phyloP scores from a whole-genome alignment of 1,139 yeast species.

The Diutina sp. region DNA sequence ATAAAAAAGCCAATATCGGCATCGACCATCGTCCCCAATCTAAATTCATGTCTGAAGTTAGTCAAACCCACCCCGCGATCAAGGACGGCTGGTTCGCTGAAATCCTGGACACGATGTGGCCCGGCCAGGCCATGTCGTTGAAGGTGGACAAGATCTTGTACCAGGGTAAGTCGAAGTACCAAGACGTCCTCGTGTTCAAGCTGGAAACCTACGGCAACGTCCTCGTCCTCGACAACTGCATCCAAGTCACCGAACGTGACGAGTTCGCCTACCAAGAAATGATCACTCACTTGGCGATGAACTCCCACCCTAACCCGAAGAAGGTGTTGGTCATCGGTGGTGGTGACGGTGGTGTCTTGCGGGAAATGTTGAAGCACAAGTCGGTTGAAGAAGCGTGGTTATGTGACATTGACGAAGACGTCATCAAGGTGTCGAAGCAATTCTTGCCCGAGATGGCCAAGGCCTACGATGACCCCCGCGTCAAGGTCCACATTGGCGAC shows the following conservation, averaged over 20 bases:
- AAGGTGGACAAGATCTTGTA: constrained; percentile 73
- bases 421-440: constrained; percentile 68
- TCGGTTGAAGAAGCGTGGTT: constrained; percentile 75
- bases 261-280: constrained; percentile 93
- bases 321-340: constrained; percentile 88
- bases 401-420: constrained; percentile 88
- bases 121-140: constrained; percentile 88
- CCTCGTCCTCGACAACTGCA: constrained; percentile 78
- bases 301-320: constrained; percentile 85
- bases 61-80: constrained; percentile 46
- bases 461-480: constrained; percentile 71
- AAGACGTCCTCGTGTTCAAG: constrained; percentile 76
- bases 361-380: constrained; percentile 84
- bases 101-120: constrained; percentile 82
- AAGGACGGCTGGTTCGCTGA: constrained; percentile 87
- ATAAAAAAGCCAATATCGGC: not conserved
- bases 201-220: constrained; percentile 86
- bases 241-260: constrained; percentile 89
- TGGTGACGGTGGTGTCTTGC: constrained; percentile 92
- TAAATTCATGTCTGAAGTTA: not conserved
- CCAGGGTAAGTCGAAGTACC: constrained; percentile 73
- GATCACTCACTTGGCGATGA: constrained; percentile 83
- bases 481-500: constrained; percentile 73
- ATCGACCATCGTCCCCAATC: not conserved
- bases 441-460: constrained; percentile 78